Evolutionary conservation across 2,329 filamentous ascomycete species (phyloP).

Genomic region (Chaetothyriales sp.): DNA sequence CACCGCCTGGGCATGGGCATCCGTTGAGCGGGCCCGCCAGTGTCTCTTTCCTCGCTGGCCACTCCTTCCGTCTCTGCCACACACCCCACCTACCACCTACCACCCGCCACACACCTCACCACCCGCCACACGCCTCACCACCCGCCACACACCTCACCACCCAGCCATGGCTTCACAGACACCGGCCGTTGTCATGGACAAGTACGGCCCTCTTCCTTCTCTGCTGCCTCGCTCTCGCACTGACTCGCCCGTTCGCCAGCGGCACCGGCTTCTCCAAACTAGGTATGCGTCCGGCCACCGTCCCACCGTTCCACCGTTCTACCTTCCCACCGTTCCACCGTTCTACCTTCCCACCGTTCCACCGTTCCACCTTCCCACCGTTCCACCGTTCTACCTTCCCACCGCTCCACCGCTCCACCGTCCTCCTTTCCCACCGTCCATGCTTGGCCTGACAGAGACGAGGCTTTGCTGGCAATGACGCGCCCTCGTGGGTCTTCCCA

Average conservation of each 20-base stretch:
- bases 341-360: slow-evolving; percentile 4
- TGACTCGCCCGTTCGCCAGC: slow-evolving; percentile 44
- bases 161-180: slow-evolving; percentile 82
- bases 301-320: slow-evolving; percentile 3
- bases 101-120: slow-evolving; percentile 8
- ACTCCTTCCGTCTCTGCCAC: neutral
- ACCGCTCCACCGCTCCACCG: too few species aligned
- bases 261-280: slow-evolving; percentile 99
- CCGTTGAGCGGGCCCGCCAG: neutral
- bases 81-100: neutral
- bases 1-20: slow-evolving; percentile 13
- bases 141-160: neutral
- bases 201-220: slow-evolving; percentile 50
- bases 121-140: slow-evolving; percentile 13
- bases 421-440: slow-evolving; percentile 4
- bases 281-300: slow-evolving; percentile 44
- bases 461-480: slow-evolving; percentile 99
- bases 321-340: slow-evolving; percentile 4
- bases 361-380: slow-evolving; percentile 6
- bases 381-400: slow-evolving; percentile 3
- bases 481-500: slow-evolving; percentile 96
- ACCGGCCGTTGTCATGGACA: slow-evolving; percentile 99
- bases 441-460: slow-evolving; percentile 23
- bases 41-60: neutral
- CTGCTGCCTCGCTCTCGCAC: slow-evolving; percentile 13